Percentiles rank a stretch among this genome's conserved stretches.
Evolutionary conservation across 2,329 filamentous ascomycete species (phyloP).

Genomic region (Colletotrichum sp.): DNA sequence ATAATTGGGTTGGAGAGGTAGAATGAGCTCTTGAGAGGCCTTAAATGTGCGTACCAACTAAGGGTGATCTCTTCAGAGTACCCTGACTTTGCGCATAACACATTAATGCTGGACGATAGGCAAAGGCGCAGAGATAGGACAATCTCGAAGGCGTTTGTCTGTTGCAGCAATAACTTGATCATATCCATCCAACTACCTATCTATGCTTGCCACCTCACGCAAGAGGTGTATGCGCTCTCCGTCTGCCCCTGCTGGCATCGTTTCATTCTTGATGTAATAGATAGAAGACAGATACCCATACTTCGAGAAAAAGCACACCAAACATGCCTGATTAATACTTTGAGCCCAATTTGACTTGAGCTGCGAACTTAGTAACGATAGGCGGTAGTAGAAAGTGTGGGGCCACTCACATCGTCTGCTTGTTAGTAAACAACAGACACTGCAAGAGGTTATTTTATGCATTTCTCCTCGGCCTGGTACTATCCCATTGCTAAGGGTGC

Average conservation of each 20-base stretch:
- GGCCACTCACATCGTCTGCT: neutral
- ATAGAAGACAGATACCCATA: accelerated
- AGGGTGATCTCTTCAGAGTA: neutral
- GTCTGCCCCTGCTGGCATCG: accelerated
- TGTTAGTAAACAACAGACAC: accelerated
- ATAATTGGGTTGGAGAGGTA: neutral
- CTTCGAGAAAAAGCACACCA: accelerated
- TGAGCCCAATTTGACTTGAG: accelerated
- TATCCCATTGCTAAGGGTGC: neutral
- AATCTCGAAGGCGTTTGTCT: accelerated
- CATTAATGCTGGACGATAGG: neutral
- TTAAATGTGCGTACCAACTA: accelerated
- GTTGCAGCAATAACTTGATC: too few species aligned
- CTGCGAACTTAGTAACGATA: neutral
- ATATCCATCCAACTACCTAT: accelerated
- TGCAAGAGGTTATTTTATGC: accelerated
- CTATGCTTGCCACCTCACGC: too few species aligned
- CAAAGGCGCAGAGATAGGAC: neutral
- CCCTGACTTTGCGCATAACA: accelerated
- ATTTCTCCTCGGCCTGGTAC: accelerated
- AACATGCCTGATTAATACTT: accelerated
- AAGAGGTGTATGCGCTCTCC: neutral
- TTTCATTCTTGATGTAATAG: neutral
- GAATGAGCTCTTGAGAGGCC: accelerated
- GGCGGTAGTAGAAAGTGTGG: too few species aligned